A percentile compares a stretch with the other conserved stretches of the same genome.
phyloP scores from a whole-genome alignment of 2,329 filamentous ascomycete genomes.

The Nemania sp. region DNA sequence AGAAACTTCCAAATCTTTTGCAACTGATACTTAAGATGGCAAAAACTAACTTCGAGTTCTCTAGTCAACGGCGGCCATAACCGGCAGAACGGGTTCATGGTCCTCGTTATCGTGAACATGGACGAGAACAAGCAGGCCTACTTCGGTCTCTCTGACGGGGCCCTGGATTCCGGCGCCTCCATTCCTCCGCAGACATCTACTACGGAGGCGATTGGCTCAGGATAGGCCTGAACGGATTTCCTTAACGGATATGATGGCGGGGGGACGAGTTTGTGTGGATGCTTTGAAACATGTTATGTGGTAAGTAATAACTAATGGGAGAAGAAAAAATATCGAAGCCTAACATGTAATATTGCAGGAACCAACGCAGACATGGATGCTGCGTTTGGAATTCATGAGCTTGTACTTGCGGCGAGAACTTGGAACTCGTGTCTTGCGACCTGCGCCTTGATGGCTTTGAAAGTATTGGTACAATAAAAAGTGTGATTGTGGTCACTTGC shows the following conservation, averaged over 20 bases:
- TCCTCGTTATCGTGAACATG: constrained; percentile 35
- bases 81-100: constrained; percentile 33
- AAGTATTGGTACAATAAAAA: constrained; percentile 28
- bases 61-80: too few species aligned
- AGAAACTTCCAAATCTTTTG: too few species aligned
- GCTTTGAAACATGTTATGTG: not conserved
- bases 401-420: constrained; percentile 5
- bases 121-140: constrained; percentile 27
- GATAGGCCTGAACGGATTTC: too few species aligned
- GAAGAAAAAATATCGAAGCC: not conserved
- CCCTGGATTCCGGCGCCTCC: constrained; percentile 34
- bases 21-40: too few species aligned
- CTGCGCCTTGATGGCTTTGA: not conserved
- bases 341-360: not conserved
- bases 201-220: not conserved
- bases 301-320: not conserved
- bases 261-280: not conserved
- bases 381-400: constrained; percentile 8
- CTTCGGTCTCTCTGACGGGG: constrained; percentile 39
- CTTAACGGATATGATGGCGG: not conserved
- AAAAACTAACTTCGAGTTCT: too few species aligned
- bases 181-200: constrained; percentile 36
- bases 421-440: too few species aligned
- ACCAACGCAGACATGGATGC: not conserved
- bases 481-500: constrained; percentile 37